A percentile compares a stretch with the other conserved stretches of the same genome.
Evolutionary conservation across 352 stramenopile species (phyloP).

Genomic region (Globisporangium middletonii): DNA sequence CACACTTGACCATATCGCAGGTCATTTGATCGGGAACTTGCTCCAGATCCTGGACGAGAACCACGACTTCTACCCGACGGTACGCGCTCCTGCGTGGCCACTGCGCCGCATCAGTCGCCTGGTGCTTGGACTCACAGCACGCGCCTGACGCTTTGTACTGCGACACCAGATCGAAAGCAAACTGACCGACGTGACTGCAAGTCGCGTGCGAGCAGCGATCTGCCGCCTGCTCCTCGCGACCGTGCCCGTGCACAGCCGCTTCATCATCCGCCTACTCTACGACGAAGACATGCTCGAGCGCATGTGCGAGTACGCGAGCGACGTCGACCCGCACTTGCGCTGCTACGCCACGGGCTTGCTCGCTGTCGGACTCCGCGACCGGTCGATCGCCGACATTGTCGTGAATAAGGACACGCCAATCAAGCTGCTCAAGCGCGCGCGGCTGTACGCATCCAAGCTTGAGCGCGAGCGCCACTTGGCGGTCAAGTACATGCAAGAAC

Average conservation of each 20-base stretch:
- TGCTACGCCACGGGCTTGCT: slow-evolving; percentile 77
- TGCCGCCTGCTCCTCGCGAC: slow-evolving; percentile 74
- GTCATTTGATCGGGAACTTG: slow-evolving; percentile 73
- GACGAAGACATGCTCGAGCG: slow-evolving; percentile 77
- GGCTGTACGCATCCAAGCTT: slow-evolving; percentile 74
- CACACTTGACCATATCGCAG: slow-evolving; percentile 15
- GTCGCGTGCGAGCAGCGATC: slow-evolving; percentile 56
- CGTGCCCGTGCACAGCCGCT: slow-evolving; percentile 60
- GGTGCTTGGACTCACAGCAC: background rate
- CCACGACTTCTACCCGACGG: slow-evolving; percentile 79
- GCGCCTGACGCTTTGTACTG: background rate
- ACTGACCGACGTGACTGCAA: slow-evolving; percentile 47
- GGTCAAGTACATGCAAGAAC: slow-evolving; percentile 76
- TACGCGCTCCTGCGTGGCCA: slow-evolving; percentile 11
- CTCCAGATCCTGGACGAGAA: slow-evolving; percentile 76
- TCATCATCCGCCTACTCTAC: slow-evolving; percentile 66
- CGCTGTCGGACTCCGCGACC: slow-evolving; percentile 69
- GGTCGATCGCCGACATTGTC: slow-evolving; percentile 71
- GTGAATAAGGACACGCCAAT: slow-evolving; percentile 76
- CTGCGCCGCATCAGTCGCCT: background rate
- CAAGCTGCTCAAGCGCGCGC: slow-evolving; percentile 65
- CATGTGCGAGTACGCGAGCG: slow-evolving; percentile 61
- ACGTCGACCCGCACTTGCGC: slow-evolving; percentile 44
- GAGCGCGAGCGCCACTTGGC: slow-evolving; percentile 60
- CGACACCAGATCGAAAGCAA: slow-evolving; percentile 51